A percentile compares a stretch with the other conserved stretches of the same genome.
Evolutionary conservation across 805 yeast genomes (phyloP).

Genomic region (Metschnikowia kunwiensis): DNA sequence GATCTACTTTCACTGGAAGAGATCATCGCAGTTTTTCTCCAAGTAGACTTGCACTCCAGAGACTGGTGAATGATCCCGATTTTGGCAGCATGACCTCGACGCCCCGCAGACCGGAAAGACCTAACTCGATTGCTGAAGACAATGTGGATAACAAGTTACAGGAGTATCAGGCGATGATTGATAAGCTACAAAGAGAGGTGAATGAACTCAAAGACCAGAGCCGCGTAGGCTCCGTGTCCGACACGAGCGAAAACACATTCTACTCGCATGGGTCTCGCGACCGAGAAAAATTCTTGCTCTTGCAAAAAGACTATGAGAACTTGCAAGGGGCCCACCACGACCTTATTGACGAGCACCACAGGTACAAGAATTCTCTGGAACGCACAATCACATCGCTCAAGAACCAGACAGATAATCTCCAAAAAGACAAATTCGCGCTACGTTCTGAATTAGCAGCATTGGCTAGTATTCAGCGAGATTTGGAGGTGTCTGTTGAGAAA

Average conservation of each 20-base stretch:
- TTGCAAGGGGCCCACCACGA: slow-evolving; percentile 12
- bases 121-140: slow-evolving; percentile 12
- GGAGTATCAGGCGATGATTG: slow-evolving; percentile 31
- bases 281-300: slow-evolving; percentile 10
- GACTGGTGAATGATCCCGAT: not conserved
- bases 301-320: slow-evolving; percentile 17
- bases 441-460: slow-evolving; percentile 13
- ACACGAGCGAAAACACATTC: slow-evolving; percentile 6
- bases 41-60: not conserved
- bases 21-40: not conserved
- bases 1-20: not conserved
- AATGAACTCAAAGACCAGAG: slow-evolving; percentile 24
- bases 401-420: slow-evolving; percentile 13
- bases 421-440: slow-evolving; percentile 10
- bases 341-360: slow-evolving; percentile 10
- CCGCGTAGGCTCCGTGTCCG: slow-evolving; percentile 12
- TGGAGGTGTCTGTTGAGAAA: slow-evolving; percentile 41
- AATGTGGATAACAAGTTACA: slow-evolving; percentile 27
- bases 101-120: slow-evolving; percentile 1
- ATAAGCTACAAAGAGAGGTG: slow-evolving; percentile 31
- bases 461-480: slow-evolving; percentile 36
- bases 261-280: slow-evolving; percentile 5
- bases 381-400: slow-evolving; percentile 12
- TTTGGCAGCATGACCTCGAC: slow-evolving; percentile 2
- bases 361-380: slow-evolving; percentile 8